These are phyloP conservation scores for Stephania cephalantha DNA, from an alignment of 164 flowering plant genomes.

Conservation along the genomic window DNA sequence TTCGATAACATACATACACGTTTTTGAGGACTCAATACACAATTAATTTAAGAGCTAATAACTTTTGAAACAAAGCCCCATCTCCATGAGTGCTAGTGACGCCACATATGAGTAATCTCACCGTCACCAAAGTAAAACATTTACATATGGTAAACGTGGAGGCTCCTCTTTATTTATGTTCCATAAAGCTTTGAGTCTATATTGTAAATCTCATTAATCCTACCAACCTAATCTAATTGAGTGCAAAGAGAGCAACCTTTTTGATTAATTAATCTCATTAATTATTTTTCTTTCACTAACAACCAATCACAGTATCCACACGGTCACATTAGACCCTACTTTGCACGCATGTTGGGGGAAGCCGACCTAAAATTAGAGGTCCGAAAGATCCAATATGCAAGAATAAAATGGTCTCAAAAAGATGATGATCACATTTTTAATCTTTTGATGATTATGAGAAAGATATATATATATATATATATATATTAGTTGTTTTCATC, in stretches of 20 bases:
- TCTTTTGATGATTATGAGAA: background rate
- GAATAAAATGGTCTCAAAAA: background rate
- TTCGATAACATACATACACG: too few relatives aligned
- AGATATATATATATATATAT: background rate
- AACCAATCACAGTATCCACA: background rate
- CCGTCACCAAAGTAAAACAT: constrained; percentile 3
- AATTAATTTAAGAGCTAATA: too few relatives aligned
- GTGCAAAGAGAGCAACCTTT: constrained; percentile 2
- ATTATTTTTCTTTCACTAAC: constrained; percentile 2
- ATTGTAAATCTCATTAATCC: background rate
- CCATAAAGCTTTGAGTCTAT: background rate
- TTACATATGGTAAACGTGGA: background rate
- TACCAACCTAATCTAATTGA: constrained; percentile 6
- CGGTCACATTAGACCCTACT: background rate
- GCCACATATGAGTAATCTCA: constrained; percentile 2
- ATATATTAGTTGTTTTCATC: background rate
- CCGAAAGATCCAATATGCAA: background rate
- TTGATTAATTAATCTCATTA: background rate
- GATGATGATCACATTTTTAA: background rate
- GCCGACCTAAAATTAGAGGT: background rate
- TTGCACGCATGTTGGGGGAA: background rate
- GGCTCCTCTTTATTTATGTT: background rate
- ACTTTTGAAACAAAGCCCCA: too few relatives aligned
- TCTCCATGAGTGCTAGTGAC: background rate
- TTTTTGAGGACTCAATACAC: too few relatives aligned